Percentiles rank a stretch among this genome's conserved stretches.
Evolutionary conservation across 2,329 filamentous ascomycete genomes (phyloP).

Genomic region (Fusarium equiseti): DNA sequence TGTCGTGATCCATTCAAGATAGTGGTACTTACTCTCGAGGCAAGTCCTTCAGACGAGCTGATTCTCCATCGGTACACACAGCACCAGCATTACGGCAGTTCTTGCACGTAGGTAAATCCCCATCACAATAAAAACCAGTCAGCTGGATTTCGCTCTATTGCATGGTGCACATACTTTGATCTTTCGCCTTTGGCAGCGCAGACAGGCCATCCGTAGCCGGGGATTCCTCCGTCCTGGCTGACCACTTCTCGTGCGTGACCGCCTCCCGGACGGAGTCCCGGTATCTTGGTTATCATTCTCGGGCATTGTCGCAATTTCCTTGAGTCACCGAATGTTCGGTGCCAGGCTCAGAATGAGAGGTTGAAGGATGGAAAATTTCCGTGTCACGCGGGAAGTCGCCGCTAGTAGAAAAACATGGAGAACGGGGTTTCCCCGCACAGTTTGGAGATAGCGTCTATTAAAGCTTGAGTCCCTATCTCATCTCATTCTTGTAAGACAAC

Average conservation of each 20-base stretch:
- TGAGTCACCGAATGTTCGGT: background rate
- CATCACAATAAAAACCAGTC: constrained; percentile 56
- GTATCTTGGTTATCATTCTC: background rate
- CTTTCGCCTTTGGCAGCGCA: constrained; percentile 62
- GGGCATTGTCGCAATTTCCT: constrained; percentile 23
- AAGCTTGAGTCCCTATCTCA: background rate
- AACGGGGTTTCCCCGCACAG: constrained; percentile 25
- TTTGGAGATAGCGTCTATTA: background rate
- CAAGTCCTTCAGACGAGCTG: constrained; percentile 54
- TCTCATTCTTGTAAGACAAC: background rate
- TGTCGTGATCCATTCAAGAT: too few relatives aligned
- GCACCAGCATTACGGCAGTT: constrained; percentile 58
- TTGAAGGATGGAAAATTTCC: constrained; percentile 28
- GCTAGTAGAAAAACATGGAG: constrained; percentile 2
- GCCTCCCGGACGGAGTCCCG: background rate
- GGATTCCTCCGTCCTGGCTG: constrained; percentile 44
- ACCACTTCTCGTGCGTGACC: constrained; percentile 18
- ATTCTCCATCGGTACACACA: constrained; percentile 59
- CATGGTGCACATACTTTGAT: constrained; percentile 55
- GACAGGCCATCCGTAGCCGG: constrained; percentile 49
- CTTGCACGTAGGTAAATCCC: constrained; percentile 56
- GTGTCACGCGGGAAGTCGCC: constrained; percentile 33
- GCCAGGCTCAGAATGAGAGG: background rate
- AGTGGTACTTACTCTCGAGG: constrained; percentile 54
- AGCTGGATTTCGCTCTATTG: background rate